phyloP scores from a whole-genome alignment of 192 early-diverging fungal genomes.

The Jimgerdemannia flammicorona region DNA sequence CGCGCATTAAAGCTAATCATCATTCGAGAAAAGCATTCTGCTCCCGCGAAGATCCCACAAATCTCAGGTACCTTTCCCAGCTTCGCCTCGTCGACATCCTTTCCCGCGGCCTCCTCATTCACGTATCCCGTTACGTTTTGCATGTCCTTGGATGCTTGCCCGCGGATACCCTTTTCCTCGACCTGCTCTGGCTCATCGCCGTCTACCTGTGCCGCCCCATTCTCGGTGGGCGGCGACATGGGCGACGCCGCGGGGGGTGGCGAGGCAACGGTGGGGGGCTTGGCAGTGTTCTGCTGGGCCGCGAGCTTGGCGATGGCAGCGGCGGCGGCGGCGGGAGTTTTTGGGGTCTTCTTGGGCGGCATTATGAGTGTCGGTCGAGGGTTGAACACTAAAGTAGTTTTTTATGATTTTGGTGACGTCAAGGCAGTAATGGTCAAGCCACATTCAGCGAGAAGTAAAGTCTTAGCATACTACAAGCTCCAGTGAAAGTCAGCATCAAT shows the following conservation, averaged over 20 bases:
- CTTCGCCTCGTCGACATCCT: constrained; percentile 43
- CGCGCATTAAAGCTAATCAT: not conserved
- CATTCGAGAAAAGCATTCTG: not conserved
- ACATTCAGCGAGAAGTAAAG: no score
- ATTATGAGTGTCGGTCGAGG: not conserved
- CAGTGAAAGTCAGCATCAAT: no score
- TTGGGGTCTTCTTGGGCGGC: not conserved
- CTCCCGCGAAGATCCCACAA: constrained; percentile 1
- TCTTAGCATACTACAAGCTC: no score
- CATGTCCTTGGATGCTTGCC: constrained; percentile 55
- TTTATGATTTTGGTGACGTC: no score
- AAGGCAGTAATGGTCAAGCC: no score
- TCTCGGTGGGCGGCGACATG: constrained; percentile 14
- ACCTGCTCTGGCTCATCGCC: constrained; percentile 32
- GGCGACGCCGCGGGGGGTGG: no score
- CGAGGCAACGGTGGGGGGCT: not conserved
- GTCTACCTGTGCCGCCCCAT: not conserved
- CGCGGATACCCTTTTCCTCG: constrained; percentile 40
- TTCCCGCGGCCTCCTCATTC: constrained; percentile 36
- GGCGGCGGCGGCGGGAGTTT: not conserved
- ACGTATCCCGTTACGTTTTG: constrained; percentile 44
- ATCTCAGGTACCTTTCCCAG: constrained; percentile 40
- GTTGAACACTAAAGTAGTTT: no score
- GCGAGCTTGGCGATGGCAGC: not conserved
- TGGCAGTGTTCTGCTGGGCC: not conserved